Conservation (phyloP, 257 asterid species). For the Scutellaria baicalensis region DNA sequence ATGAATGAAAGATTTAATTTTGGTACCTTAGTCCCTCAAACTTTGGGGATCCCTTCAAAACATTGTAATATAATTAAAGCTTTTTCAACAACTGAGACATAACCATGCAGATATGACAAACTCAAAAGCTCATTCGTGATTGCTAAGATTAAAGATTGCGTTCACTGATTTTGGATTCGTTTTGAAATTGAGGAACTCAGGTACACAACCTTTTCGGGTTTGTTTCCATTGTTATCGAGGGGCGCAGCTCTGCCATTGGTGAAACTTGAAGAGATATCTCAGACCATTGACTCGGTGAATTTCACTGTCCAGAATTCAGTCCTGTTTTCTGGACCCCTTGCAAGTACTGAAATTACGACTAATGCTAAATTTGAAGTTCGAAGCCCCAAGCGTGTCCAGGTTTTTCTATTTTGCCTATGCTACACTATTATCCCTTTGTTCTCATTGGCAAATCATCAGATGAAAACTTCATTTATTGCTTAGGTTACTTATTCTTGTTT, state of each 20-base stretch:
- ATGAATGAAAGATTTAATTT: too few species aligned
- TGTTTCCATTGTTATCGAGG: constrained; percentile 73
- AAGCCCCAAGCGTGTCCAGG: constrained; percentile 97
- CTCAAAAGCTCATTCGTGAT: background rate
- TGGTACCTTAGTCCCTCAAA: background rate
- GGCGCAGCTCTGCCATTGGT: constrained; percentile 56
- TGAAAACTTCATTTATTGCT: background rate
- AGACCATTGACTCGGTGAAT: constrained; percentile 59
- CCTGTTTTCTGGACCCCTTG: constrained; percentile 66
- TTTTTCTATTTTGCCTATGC: background rate
- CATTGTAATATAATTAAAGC: too few species aligned
- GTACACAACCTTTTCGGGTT: constrained; percentile 68
- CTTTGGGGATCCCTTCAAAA: too few species aligned
- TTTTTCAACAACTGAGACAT: too few species aligned
- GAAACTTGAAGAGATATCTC: constrained; percentile 84
- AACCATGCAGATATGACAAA: background rate
- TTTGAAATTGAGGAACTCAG: constrained; percentile 28
- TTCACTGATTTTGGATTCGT: background rate
- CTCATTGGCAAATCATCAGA: background rate
- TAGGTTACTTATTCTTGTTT: background rate
- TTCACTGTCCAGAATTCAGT: constrained; percentile 80
- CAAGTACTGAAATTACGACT: constrained; percentile 67
- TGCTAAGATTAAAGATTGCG: background rate
- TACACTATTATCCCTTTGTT: background rate
- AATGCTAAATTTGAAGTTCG: constrained; percentile 89